Base-by-base conservation (phyloP, 768 basidiomycete genomes). In the Gyrodon lividus region DNA sequence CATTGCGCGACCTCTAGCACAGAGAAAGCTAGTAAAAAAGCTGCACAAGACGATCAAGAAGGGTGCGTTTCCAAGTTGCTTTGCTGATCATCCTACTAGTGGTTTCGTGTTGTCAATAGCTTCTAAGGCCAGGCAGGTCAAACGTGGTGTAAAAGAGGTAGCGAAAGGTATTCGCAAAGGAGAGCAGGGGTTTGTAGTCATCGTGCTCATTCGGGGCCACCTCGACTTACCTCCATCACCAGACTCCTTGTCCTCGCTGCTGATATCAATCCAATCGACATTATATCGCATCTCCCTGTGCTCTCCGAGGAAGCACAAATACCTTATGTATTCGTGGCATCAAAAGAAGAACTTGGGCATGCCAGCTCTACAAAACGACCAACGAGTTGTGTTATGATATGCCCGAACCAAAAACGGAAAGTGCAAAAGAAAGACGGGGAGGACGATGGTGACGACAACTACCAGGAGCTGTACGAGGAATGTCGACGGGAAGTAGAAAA, bases 211-310 rank as follows among this genome's bases (percentile, higher is more conserved):
- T 46, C 38, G 48, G n/a, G 30, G 50, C 46, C 6, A 17, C 26
- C 28, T 34, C 42, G 23, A 20, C 51, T 46, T 43, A 60, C 47
- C 12, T 37, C 46, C 12, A 2, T 53, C 33, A 2, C 7, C 59
- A 95, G 93, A 19, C 75, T 99, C 30, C 81, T 99, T 26, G 74
- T 99, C 51, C 83, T 99, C 52, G 97, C 97, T 4, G 94, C 89
- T 34, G 96, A 98, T 71, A 98, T 98, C 68, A 96, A 91, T 54
- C 97, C 97, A 10, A 88, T 98, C 63, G 97, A 99, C 74, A 97
- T 99, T 59, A 94, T 98, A 62, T 95, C 95, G 30, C 97, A 98
- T 73, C 77, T 99, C 45, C 97, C 97, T 5, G 77, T 98, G 9
- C 76, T 99, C 65, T 87, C 91, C 42, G 97, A 99, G 74, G 97